Evolutionary conservation across 768 basidiomycete genomes (phyloP).

Genomic region (Auriscalpium orientale): DNA sequence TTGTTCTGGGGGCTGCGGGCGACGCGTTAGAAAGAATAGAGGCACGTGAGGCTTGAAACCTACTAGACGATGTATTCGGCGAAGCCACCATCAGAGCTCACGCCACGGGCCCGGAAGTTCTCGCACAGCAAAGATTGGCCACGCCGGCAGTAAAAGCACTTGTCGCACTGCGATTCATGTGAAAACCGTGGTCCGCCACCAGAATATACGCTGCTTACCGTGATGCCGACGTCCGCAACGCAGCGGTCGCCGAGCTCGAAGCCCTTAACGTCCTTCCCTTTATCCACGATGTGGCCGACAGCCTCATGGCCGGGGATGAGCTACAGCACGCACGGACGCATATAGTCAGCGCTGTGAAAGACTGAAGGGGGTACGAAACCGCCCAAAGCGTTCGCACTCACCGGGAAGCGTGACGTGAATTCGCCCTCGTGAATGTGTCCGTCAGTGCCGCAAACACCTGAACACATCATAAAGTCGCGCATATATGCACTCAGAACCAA

Average conservation of each 20-base stretch:
- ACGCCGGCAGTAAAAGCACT: conserved; percentile 82
- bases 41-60: conserved; percentile 18
- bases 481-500: background rate
- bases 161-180: conserved; percentile 51
- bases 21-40: background rate
- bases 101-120: conserved; percentile 74
- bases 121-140: conserved; percentile 82
- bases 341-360: background rate
- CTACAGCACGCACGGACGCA: conserved; percentile 22
- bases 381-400: conserved; percentile 21
- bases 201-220: conserved; percentile 35
- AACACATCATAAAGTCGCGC: conserved; percentile 1
- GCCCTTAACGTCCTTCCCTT: conserved; percentile 74
- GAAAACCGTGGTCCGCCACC: background rate
- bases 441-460: conserved; percentile 66
- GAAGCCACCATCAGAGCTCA: conserved; percentile 79
- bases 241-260: conserved; percentile 75
- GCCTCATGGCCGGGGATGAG: conserved; percentile 72
- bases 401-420: conserved; percentile 66
- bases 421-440: conserved; percentile 56
- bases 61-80: conserved; percentile 85
- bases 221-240: conserved; percentile 73
- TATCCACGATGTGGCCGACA: conserved; percentile 63
- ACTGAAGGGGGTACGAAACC: too few relatives aligned
- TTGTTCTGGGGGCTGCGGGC: conserved; percentile 55